These are phyloP conservation scores for Neopestalotiopsis rosae DNA, from an alignment of 2,329 filamentous ascomycete genomes.

Conservation along the genomic window DNA sequence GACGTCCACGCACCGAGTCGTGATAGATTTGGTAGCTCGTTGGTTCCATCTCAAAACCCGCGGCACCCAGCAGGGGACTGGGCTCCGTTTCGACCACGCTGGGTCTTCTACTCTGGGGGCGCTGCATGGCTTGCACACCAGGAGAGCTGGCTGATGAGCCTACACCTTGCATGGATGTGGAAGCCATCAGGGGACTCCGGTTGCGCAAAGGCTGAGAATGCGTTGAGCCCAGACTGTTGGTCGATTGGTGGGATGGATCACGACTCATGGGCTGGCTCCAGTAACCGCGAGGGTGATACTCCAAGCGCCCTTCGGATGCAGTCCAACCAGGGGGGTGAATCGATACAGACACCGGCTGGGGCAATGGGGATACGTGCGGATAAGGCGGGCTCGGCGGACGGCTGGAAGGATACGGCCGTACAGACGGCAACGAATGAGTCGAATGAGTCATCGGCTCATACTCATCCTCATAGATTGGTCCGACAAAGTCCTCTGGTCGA, in stretches of 20 bases:
- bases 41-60: slow-evolving; percentile 29
- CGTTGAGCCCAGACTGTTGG: slow-evolving; percentile 33
- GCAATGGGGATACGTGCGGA: slow-evolving; percentile 26
- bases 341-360: slow-evolving; percentile 25
- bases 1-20: slow-evolving; percentile 24
- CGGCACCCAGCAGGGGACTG: slow-evolving; percentile 39
- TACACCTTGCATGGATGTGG: slow-evolving; percentile 16
- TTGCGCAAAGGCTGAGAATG: slow-evolving; percentile 19
- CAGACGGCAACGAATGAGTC: slow-evolving; percentile 28
- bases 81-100: slow-evolving; percentile 52
- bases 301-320: slow-evolving; percentile 22
- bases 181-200: slow-evolving; percentile 10
- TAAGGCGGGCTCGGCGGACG: slow-evolving; percentile 25
- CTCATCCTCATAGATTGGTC: slow-evolving; percentile 8
- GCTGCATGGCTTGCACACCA: slow-evolving; percentile 32
- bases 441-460: slow-evolving; percentile 25
- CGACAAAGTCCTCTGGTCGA: background rate
- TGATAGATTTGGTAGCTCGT: slow-evolving; percentile 37
- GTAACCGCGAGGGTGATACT: slow-evolving; percentile 44
- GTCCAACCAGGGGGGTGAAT: slow-evolving; percentile 32
- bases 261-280: slow-evolving; percentile 57
- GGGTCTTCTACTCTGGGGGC: slow-evolving; percentile 33
- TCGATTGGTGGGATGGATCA: slow-evolving; percentile 47
- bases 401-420: slow-evolving; percentile 19
- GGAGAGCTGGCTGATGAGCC: slow-evolving; percentile 26